Conservation (phyloP, 2,329 filamentous ascomycete genomes). For the Paracamarosporium sp. region DNA sequence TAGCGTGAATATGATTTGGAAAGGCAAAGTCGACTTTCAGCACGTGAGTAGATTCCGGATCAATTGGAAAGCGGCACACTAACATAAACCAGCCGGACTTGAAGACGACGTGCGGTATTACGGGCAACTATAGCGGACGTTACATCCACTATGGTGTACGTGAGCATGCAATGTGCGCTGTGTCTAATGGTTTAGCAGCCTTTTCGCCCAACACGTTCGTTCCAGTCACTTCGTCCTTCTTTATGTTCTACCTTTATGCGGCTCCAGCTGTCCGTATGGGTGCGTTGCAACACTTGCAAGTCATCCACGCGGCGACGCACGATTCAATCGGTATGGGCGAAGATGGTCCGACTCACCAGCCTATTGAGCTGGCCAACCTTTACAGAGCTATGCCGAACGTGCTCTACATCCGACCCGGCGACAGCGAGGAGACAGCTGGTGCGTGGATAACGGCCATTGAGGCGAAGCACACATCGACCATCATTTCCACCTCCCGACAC, state of each 20-base stretch:
- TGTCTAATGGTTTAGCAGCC: slow-evolving; percentile 64
- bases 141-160: slow-evolving; percentile 54
- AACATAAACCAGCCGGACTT: slow-evolving; percentile 31
- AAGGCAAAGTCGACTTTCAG: slow-evolving; percentile 59
- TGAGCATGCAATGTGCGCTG: slow-evolving; percentile 47
- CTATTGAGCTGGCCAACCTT: slow-evolving; percentile 62
- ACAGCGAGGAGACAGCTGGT: slow-evolving; percentile 64
- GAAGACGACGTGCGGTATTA: slow-evolving; percentile 54
- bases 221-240: slow-evolving; percentile 63
- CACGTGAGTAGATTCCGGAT: slow-evolving; percentile 44
- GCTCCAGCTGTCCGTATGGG: slow-evolving; percentile 68
- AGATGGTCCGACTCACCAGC: slow-evolving; percentile 69
- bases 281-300: slow-evolving; percentile 61
- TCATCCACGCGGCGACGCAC: slow-evolving; percentile 68
- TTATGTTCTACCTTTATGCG: slow-evolving; percentile 69
- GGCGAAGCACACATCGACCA: slow-evolving; percentile 50
- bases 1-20: slow-evolving; percentile 59
- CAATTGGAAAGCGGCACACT: slow-evolving; percentile 10
- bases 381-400: slow-evolving; percentile 70
- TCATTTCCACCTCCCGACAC: slow-evolving; percentile 59
- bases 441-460: slow-evolving; percentile 60
- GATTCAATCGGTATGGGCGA: slow-evolving; percentile 64
- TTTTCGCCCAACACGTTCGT: slow-evolving; percentile 50
- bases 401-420: slow-evolving; percentile 65
- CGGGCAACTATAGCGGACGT: slow-evolving; percentile 62